Evolutionary conservation across 140 eudicot genomes (phyloP), one percentile per base, ranked within the genome.

Genomic region (Erigeron philadelphicus): DNA sequence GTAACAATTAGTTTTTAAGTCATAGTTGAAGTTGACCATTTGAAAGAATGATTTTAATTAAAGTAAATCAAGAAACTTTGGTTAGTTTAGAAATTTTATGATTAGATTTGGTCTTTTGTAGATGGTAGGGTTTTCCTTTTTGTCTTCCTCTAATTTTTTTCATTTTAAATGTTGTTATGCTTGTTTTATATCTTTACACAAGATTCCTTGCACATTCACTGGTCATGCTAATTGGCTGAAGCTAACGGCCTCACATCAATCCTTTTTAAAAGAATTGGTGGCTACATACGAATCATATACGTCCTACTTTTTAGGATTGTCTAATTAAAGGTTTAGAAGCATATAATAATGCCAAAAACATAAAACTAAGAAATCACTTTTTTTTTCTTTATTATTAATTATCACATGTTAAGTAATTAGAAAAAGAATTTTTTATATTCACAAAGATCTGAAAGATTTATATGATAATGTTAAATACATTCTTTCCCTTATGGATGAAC

Each of bases 191-290:
- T 10, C 15, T 43, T 63, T 35, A 16, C 17, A 23, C 74, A 3
- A 69, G 41, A 69, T 69, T 54, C 74, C 43, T 50, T 68, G 53
- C 73, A 68, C 63, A 69, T 54, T 57, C 52, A 42, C 44, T 42
- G 38, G 38, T 40, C 40, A 10, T 5, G 49, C 8, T 43, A 11
- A 19, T 64, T 43, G 8, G 9, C 9, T 58, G 23, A 15, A 15
- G 7, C 48, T 9, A 35, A 3, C 70, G 25, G 23, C 44, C 64
- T 40, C 77, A 52, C 71, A 50, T 59, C 79, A 67, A 75, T 46
- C 60, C 40, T 67, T 67, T 75, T 45, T 49, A 17, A 59, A 12
- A 44, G 44, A 58, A 46, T 18, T 6, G 13, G 10, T 47, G 56
- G 54, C 74, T 47, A 12, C 18, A 46, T 57, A 35, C 15, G 44